Evolutionary conservation across 192 early-diverging fungal genomes (phyloP).

Genomic region (Geranomyces variabilis): DNA sequence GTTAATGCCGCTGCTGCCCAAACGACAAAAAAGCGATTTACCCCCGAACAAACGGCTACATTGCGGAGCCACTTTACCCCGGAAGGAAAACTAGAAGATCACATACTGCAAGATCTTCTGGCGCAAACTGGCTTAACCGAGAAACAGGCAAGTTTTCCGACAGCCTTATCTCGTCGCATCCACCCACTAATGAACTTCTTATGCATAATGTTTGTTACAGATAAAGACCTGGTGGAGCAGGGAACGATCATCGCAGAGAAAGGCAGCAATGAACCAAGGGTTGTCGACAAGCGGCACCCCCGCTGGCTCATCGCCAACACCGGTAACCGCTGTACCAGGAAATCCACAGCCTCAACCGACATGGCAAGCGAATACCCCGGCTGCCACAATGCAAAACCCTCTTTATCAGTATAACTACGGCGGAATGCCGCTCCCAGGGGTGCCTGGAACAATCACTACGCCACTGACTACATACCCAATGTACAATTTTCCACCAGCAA

Average conservation of each 20-base stretch:
- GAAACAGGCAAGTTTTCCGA: slow-evolving; percentile 20
- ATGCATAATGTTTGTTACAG: neutral
- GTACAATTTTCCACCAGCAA: too few species aligned
- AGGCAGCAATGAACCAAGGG: neutral
- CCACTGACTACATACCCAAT: too few species aligned
- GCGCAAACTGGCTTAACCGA: slow-evolving; percentile 8
- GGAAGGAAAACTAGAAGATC: too few species aligned
- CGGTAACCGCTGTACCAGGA: too few species aligned
- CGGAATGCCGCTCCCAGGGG: too few species aligned
- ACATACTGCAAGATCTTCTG: slow-evolving; percentile 3
- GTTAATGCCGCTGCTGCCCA: too few species aligned
- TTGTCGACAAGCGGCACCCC: too few species aligned
- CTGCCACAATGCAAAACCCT: neutral
- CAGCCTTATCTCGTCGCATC: too few species aligned
- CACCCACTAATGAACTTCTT: neutral
- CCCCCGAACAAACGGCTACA: slow-evolving; percentile 19
- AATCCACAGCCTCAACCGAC: too few species aligned
- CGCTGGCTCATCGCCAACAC: neutral
- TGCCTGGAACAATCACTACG: too few species aligned
- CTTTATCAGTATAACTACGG: too few species aligned
- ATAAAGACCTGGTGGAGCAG: slow-evolving; percentile 21
- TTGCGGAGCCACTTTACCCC: neutral
- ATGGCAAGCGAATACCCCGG: neutral
- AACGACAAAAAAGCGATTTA: slow-evolving; percentile 21
- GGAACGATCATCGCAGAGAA: neutral